Evolutionary conservation across 495 filamentous ascomycete species (phyloP).

Genomic region (Aspergillus baeticus): DNA sequence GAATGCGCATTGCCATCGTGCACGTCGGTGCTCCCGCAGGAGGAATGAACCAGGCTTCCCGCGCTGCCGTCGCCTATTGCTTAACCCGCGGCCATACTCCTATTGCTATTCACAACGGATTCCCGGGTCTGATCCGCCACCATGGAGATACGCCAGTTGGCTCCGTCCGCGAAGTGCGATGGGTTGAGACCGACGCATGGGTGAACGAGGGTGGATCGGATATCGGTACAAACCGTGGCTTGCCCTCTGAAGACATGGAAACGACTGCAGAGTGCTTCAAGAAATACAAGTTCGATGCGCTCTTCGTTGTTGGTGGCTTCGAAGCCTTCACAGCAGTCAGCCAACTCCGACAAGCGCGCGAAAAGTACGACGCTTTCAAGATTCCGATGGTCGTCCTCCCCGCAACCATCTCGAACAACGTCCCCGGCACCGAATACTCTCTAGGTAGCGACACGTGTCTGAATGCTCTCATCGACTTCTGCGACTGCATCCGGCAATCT

Average conservation of each 20-base stretch:
- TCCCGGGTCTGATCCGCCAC: constrained; percentile 90
- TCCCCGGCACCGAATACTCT: constrained; percentile 96
- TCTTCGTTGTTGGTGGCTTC: constrained; percentile 94
- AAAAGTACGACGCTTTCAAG: constrained; percentile 77
- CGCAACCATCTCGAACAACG: constrained; percentile 98
- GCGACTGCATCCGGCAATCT: constrained; percentile 95
- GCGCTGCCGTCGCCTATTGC: constrained; percentile 95
- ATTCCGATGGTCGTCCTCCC: constrained; percentile 92
- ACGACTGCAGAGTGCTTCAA: constrained; percentile 83
- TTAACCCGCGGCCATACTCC: constrained; percentile 89
- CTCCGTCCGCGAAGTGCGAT: constrained; percentile 78
- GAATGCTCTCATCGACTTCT: constrained; percentile 94
- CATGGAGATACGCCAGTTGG: constrained; percentile 78
- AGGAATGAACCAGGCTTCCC: constrained; percentile 96
- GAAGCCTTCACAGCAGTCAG: constrained; percentile 93
- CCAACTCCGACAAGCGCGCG: constrained; percentile 77
- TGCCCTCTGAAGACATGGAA: constrained; percentile 80
- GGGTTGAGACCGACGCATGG: constrained; percentile 95
- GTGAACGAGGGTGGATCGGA: constrained; percentile 95
- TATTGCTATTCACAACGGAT: constrained; percentile 93
- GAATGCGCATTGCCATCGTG: constrained; percentile 90
- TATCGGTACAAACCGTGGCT: constrained; percentile 94
- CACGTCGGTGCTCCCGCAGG: constrained; percentile 98
- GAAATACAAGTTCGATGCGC: constrained; percentile 81
- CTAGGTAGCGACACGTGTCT: constrained; percentile 96